Evolutionary conservation across 1,284 basidiomycete species (phyloP).

Genomic region (Puccinia coronata): DNA sequence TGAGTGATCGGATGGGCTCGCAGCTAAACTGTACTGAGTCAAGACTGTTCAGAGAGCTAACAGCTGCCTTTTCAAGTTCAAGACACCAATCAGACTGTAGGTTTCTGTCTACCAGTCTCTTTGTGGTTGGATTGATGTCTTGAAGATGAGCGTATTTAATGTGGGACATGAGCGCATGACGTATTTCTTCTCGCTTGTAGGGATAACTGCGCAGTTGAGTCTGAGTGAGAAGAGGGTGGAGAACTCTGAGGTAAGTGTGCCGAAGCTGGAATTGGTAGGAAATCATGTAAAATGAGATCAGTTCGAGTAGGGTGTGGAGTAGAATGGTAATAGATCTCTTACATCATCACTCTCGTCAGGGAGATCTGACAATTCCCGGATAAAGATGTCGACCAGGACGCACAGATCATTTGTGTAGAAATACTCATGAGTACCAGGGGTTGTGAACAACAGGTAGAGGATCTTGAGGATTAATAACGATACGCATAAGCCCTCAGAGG

Average conservation of each 20-base stretch:
- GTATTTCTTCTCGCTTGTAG: constrained; percentile 90
- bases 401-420: constrained; percentile 98
- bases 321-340: constrained; percentile 54
- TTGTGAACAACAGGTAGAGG: constrained; percentile 91
- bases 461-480: constrained; percentile 92
- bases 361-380: constrained; percentile 84
- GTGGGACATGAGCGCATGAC: constrained; percentile 76
- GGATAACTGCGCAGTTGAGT: constrained; percentile 80
- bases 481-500: constrained; percentile 88
- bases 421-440: constrained; percentile 86
- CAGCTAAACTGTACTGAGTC: constrained; percentile 1
- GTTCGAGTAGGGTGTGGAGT: constrained; percentile 1
- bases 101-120: constrained; percentile 87
- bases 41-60: background rate
- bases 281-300: background rate
- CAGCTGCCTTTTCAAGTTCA: constrained; percentile 41
- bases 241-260: constrained; percentile 93
- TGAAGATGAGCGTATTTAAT: constrained; percentile 73
- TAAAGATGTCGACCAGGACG: constrained; percentile 93
- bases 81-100: constrained; percentile 82
- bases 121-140: constrained; percentile 81
- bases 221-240: constrained; percentile 90
- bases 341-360: constrained; percentile 92
- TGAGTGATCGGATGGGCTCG: constrained; percentile 10
- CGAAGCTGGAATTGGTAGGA: constrained; percentile 68